Evolutionary conservation across 2,329 filamentous ascomycete genomes (phyloP), one percentile per base, ranked within the genome.

Genomic region (Pyrenophora graminea): DNA sequence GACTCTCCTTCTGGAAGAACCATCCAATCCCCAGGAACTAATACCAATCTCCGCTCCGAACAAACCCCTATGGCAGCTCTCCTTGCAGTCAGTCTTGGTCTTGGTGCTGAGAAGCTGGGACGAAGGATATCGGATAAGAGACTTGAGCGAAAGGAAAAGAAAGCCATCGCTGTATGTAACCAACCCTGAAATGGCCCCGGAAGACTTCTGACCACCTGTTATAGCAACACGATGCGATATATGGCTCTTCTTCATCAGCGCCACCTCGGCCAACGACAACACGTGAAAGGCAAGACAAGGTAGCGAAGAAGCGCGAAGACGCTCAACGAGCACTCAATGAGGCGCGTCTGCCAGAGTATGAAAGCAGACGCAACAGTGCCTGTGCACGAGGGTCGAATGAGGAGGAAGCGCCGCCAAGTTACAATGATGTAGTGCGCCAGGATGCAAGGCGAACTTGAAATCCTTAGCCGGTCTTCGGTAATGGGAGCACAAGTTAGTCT

Each of bases 71-170:
- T 64, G 61, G 63, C 61, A 21, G 61, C 45, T n/a, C 42, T 66
- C 1, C 45, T 66, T 3, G 61, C 55, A 9, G 42, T 66, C 33
- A 45, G 56, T 27, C 48, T 66, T 8, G 61, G 59, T 13, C 53
- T 66, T 7, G 63, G 61, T 8, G 51, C 56, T 19, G 62, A 58
- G 51, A 64, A 56, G 46, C 50, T 47, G 45, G 55, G 43, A 48
- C 56, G 55, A 18, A 64, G 59, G 39, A 60, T 66, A 15, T 62
- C 59, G 3, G 61, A 64, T 1, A 66, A 63, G 32, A 54, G 58
- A 44, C 51, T 63, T 9, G 63, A 62, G 30, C 40, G 55, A 8
- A 66, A 66, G 25, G 63, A 63, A 23, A 63, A 61, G 44, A 66
- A 66, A 38, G 53, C 58, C 21, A 53, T 56, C 31, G 39, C 60